Evolutionary conservation across 306 rosid genomes (phyloP).

Genomic region (Medicago lupulina): DNA sequence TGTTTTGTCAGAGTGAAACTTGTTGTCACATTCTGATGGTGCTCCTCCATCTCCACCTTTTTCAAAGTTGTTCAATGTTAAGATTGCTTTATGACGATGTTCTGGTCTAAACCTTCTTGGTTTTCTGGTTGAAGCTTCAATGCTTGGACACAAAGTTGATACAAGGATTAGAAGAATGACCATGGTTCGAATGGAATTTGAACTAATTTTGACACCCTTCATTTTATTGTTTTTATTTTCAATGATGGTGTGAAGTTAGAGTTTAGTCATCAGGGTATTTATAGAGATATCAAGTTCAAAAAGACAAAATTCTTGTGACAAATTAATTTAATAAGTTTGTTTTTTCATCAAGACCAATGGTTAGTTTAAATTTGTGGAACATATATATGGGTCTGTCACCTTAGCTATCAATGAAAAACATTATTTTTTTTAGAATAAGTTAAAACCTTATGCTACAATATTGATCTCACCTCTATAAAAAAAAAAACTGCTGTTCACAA

Average conservation of each 20-base stretch:
- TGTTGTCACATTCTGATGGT: constrained; percentile 38
- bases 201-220: constrained; percentile 26
- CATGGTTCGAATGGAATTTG: neutral
- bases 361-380: too few species aligned
- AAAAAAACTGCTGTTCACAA: too few species aligned
- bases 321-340: neutral
- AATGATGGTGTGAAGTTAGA: neutral
- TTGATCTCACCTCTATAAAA: too few species aligned
- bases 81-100: constrained; percentile 40
- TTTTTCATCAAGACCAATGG: constrained; percentile 4
- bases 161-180: constrained; percentile 18
- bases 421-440: too few species aligned
- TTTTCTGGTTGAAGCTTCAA: constrained; percentile 9
- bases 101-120: constrained; percentile 29
- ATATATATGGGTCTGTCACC: too few species aligned
- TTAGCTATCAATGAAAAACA: too few species aligned
- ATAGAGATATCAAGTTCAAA: constrained; percentile 22
- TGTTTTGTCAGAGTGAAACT: constrained; percentile 45
- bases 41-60: constrained; percentile 45
- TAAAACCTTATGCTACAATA: too few species aligned
- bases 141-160: neutral
- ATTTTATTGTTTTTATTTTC: neutral
- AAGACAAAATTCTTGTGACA: neutral
- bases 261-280: constrained; percentile 1
- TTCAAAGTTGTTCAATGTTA: constrained; percentile 59